These are phyloP conservation scores for Candida smagusa DNA, from an alignment of 1,139 yeast species.

Conservation along the genomic window DNA sequence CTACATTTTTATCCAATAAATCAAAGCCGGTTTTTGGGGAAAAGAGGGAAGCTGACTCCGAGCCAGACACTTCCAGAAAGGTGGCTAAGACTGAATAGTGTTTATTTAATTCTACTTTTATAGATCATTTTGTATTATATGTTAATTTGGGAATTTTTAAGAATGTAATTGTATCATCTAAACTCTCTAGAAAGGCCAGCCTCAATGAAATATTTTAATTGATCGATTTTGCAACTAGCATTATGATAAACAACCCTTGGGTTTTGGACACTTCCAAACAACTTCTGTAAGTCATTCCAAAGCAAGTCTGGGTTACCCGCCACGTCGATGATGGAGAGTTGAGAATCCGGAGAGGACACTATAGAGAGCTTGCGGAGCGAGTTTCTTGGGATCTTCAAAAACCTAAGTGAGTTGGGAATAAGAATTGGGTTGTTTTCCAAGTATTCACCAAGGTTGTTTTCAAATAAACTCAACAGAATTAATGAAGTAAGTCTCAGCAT, in stretches of 20 bases:
- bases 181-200: background rate
- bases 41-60: slow-evolving; percentile 11
- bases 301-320: background rate
- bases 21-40: slow-evolving; percentile 7
- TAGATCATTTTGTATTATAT: slow-evolving; percentile 5
- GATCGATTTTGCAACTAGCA: background rate
- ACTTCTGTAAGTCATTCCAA: background rate
- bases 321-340: background rate
- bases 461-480: background rate
- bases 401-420: background rate
- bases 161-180: background rate
- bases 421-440: background rate
- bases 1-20: slow-evolving; percentile 20
- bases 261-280: background rate
- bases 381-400: background rate
- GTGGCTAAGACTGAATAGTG: slow-evolving; percentile 10
- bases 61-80: slow-evolving; percentile 10
- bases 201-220: background rate
- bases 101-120: slow-evolving; percentile 4
- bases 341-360: background rate
- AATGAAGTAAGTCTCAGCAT: background rate
- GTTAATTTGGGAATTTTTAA: background rate
- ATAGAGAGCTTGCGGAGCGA: background rate
- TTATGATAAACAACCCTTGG: background rate
- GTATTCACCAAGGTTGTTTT: background rate